Percentiles rank a stretch among this genome's conserved stretches.
phyloP scores from a whole-genome alignment of 2,329 filamentous ascomycete species.

The Nannizziopsis arthrosporioides region DNA sequence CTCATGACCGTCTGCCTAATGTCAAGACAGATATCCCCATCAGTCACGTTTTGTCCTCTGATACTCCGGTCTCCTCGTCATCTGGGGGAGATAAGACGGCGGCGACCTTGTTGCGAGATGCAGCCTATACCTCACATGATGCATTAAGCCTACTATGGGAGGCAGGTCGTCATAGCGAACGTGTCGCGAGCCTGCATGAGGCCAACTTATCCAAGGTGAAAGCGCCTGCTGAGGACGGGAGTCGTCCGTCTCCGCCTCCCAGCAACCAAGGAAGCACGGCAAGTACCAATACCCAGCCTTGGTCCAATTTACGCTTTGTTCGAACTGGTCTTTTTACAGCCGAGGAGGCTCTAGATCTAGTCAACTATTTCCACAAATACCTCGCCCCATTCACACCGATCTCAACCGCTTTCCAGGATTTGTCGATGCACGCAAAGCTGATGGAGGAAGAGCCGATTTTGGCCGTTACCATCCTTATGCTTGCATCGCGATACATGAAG shows the following conservation, averaged over 20 bases:
- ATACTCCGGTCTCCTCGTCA: background rate
- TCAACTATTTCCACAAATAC: constrained; percentile 81
- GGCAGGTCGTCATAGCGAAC: constrained; percentile 17
- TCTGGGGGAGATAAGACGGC: constrained; percentile 14
- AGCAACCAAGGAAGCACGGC: constrained; percentile 10
- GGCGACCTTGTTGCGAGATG: constrained; percentile 16
- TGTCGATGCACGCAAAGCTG: constrained; percentile 60
- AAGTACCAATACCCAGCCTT: constrained; percentile 56
- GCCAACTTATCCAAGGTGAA: constrained; percentile 2
- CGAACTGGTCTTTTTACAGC: constrained; percentile 83
- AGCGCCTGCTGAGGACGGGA: background rate
- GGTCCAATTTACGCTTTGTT: constrained; percentile 77
- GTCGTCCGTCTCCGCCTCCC: constrained; percentile 11
- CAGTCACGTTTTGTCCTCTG: constrained; percentile 6
- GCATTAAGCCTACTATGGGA: constrained; percentile 17
- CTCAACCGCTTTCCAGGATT: constrained; percentile 68
- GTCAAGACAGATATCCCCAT: constrained; percentile 1
- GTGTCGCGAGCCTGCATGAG: constrained; percentile 7
- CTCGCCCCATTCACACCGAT: constrained; percentile 79
- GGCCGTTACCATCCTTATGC: constrained; percentile 73
- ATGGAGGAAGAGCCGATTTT: constrained; percentile 82
- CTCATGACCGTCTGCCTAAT: background rate
- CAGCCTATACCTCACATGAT: constrained; percentile 17
- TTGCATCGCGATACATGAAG: constrained; percentile 67
- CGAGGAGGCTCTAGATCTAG: constrained; percentile 72